Evolutionary conservation across 495 filamentous ascomycete species (phyloP).

Genomic region (Neurospora cerealis): DNA sequence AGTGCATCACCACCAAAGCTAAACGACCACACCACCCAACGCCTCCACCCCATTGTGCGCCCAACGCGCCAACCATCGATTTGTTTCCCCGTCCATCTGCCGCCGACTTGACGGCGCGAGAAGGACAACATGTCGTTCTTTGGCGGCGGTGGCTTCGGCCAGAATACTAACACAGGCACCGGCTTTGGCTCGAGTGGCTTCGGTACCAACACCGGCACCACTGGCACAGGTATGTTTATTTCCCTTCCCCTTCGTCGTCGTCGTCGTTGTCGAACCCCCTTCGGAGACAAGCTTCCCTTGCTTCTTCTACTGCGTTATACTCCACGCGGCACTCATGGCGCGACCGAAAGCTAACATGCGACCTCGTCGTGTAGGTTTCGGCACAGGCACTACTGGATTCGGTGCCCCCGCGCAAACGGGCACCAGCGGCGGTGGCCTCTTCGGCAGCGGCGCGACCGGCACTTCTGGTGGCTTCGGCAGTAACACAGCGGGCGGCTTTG

Average conservation of each 20-base stretch:
- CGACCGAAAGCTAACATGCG: neutral
- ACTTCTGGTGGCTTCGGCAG: slow-evolving; percentile 14
- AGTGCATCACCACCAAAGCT: neutral
- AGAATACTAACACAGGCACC: slow-evolving; percentile 45
- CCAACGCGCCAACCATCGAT: neutral
- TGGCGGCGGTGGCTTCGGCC: slow-evolving; percentile 49
- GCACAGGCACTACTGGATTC: slow-evolving; percentile 15
- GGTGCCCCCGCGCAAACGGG: neutral
- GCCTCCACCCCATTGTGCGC: neutral
- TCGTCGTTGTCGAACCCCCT: neutral
- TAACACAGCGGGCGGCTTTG: slow-evolving; percentile 11
- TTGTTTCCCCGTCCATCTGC: neutral
- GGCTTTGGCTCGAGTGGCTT: slow-evolving; percentile 44
- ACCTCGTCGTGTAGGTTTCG: slow-evolving; percentile 3
- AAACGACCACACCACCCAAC: neutral
- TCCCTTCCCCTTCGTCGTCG: slow-evolving; percentile 1
- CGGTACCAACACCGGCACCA: slow-evolving; percentile 42
- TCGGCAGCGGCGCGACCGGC: slow-evolving; percentile 27
- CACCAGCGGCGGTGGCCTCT: slow-evolving; percentile 30
- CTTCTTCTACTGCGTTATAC: neutral
- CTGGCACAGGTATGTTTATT: slow-evolving; percentile 29
- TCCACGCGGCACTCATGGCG: neutral
- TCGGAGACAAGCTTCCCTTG: neutral
- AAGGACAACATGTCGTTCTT: slow-evolving; percentile 37
- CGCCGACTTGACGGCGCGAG: neutral